Base-by-base conservation (phyloP, 2,329 filamentous ascomycete genomes). In the Berkeleyomyces rouxiae region DNA sequence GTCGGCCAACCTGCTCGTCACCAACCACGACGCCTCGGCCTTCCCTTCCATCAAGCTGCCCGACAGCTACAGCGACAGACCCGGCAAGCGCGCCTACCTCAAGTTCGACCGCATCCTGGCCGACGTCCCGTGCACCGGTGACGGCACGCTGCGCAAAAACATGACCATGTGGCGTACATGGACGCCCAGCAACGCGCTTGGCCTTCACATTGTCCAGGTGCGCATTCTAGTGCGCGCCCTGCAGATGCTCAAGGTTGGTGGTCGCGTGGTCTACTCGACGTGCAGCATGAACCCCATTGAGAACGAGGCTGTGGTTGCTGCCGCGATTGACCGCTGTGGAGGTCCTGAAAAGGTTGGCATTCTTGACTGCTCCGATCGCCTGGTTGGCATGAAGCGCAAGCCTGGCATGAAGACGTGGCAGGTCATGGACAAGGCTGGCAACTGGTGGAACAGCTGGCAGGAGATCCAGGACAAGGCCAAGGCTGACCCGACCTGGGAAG, bases 251-350 rank as follows among this genome's bases (percentile, higher is more conserved):
- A 97, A 96, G 78, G 87, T 90, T 63, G 92, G 93, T 47, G 93
- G 93, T 60, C 84, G 91, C 66, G 88, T 97, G 37, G 92, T 99
- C 61, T 99, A 97, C 76, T 97, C 92, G 2, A 99, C 93, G 23
- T 99, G 93, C 79, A 96, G 90, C 73, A 90, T 99, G 88, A 99
- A 99, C 75, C 93, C 93, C 0, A 84, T 97, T 37, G 93, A 99
- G 77, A 96, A 99, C 70, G 93, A 99, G 75, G 86, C 93, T 5
- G 90, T 97, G 13, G 78, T 99, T 65, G 84, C 88, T 0, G 86
- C 87, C 36, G 93, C 93, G 9, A 91, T 99, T 68, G 87, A 90
- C 68, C 82, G 91, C 63, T 97, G 91, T 70, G 93, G 93, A 66
- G 93, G 93, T 2, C 74, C 82, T 3, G 79, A 81, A 11, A 93